Evolutionary conservation across 2,329 filamentous ascomycete genomes (phyloP).

Genomic region (Neobulgaria alba): DNA sequence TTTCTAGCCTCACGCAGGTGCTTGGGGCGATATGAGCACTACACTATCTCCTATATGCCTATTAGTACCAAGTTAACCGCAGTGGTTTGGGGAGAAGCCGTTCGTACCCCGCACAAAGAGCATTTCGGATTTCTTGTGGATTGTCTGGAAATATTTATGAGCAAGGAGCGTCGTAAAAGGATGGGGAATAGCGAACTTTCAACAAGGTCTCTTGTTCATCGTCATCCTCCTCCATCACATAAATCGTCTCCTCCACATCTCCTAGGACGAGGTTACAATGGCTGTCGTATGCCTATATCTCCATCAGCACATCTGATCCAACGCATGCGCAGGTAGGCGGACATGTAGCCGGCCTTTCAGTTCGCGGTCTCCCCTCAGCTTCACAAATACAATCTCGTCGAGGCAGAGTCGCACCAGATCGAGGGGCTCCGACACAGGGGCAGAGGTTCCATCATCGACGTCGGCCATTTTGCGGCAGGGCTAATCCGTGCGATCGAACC

Average conservation of each 20-base stretch:
- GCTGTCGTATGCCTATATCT: slow-evolving; percentile 80
- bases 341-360: slow-evolving; percentile 93
- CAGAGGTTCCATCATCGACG: slow-evolving; percentile 58
- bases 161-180: not conserved
- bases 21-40: slow-evolving; percentile 56
- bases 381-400: slow-evolving; percentile 95
- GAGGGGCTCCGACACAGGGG: slow-evolving; percentile 79
- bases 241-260: slow-evolving; percentile 96
- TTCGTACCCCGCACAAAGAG: slow-evolving; percentile 83
- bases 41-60: slow-evolving; percentile 55
- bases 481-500: too few relatives aligned
- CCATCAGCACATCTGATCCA: not conserved
- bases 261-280: slow-evolving; percentile 96
- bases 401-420: slow-evolving; percentile 91
- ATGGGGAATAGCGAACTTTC: slow-evolving; percentile 40
- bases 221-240: slow-evolving; percentile 82
- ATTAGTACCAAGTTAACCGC: not conserved
- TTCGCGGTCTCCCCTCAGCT: slow-evolving; percentile 90
- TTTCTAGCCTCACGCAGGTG: slow-evolving; percentile 18
- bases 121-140: slow-evolving; percentile 98
- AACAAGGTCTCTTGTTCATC: slow-evolving; percentile 68
- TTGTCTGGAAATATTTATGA: slow-evolving; percentile 48
- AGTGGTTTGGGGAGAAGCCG: not conserved
- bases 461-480: too few relatives aligned
- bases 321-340: slow-evolving; percentile 30